Evolutionary conservation across 140 eudicot species (phyloP), one percentile per base, ranked within the genome.

Genomic region (Cichorium intybus): DNA sequence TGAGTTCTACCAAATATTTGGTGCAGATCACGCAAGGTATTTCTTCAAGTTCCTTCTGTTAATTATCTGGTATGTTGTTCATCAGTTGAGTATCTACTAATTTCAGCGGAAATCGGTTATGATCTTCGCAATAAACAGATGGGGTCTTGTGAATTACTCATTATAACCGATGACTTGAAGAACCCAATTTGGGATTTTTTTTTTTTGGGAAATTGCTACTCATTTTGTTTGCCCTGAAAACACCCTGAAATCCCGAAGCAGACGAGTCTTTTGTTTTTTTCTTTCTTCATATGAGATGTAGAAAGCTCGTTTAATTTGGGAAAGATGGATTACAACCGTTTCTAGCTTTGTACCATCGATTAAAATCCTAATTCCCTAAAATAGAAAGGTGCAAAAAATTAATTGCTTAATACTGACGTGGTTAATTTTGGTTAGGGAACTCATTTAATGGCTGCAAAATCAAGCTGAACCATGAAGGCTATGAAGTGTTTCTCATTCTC

Each of bases 401-500:
- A n/a, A n/a, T n/a, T n/a, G n/a, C n/a, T 34, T 34, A 11, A 37
- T 37, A 10, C 46, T 35, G 14, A 10, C 4, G 3, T 35, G 43
- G 43, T 39, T 39, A 11, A 2, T 35, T 47, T 22, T 71, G 27
- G 33, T 21, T 43, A 41, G 48, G 48, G 7, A 15, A 41, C 15
- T 18, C 4, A 41, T 11, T 41, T 41, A 11, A 74, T 74, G 77
- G 78, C 26, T 67, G 24, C 53, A 45, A 45, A 41, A 14, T 43
- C 27, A 39, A 74, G 75, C 69, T 64, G 71, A 75, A 70, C 59
- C 27, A 75, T 77, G 69, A 75, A 64, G 72, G 79, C 61, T n/a
- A 85, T 88, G 96, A 80, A 79, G 81, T 88, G 96, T 75, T 88
- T 88, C 69, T 73, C 62, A 18, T 85, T 80, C 79, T 69, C 80